Evolutionary conservation across 176 grass and related monocot species (phyloP).

Genomic region (Saccharum spontaneum): DNA sequence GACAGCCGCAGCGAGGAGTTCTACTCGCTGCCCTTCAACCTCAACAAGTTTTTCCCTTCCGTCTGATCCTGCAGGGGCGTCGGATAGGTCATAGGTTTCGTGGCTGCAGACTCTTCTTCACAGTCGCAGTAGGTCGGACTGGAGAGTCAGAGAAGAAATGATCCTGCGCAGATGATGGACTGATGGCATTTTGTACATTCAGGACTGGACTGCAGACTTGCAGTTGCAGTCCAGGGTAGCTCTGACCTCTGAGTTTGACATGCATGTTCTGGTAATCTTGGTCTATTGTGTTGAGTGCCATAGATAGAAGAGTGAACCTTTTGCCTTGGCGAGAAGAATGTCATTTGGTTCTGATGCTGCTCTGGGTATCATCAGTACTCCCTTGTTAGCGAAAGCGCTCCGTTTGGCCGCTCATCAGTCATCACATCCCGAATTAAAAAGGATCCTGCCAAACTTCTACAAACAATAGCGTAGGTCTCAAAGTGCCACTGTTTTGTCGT

Average conservation of each 20-base stretch:
- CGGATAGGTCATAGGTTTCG: too few species aligned
- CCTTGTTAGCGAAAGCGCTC: too few species aligned
- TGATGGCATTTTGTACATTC: not conserved
- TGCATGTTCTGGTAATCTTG: not conserved
- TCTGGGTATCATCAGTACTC: too few species aligned
- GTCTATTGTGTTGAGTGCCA: not conserved
- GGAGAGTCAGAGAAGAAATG: not conserved
- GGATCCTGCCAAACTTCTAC: too few species aligned
- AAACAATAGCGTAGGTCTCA: too few species aligned
- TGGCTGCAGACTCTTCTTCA: not conserved
- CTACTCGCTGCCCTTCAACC: constrained; percentile 59
- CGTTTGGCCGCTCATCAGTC: too few species aligned
- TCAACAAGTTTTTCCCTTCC: constrained; percentile 59
- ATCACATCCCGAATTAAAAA: too few species aligned
- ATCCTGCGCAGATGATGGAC: not conserved
- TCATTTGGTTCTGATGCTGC: too few species aligned
- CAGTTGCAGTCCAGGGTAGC: too few species aligned
- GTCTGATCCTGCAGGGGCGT: not conserved
- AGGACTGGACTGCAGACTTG: not conserved
- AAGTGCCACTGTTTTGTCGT: too few species aligned
- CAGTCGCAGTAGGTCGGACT: not conserved
- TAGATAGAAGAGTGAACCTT: not conserved
- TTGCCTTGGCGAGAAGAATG: not conserved
- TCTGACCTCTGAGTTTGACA: not conserved
- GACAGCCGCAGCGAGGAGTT: constrained; percentile 63